Evolutionary conservation across 176 grass and related monocot species (phyloP).

Genomic region (Rhynchospora pubera): DNA sequence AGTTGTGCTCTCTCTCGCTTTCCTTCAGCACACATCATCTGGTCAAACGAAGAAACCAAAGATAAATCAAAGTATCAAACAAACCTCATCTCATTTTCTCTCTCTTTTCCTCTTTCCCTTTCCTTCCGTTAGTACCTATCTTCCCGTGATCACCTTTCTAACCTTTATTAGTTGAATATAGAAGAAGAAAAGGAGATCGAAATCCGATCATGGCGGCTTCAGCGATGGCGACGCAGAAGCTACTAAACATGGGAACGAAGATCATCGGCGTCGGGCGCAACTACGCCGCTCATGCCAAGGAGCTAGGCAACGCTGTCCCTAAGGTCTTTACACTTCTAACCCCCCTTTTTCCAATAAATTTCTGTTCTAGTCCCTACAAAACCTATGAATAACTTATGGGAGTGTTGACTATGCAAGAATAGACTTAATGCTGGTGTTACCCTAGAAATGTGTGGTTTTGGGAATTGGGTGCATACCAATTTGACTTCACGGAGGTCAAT

Average conservation of each 20-base stretch:
- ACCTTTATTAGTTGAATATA: too few species aligned
- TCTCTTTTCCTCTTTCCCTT: background rate
- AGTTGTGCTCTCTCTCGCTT: background rate
- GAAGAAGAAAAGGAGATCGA: too few species aligned
- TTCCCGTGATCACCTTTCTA: background rate
- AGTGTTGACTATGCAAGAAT: background rate
- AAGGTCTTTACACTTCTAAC: conserved; percentile 33
- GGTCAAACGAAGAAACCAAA: background rate
- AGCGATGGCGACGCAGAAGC: conserved; percentile 42
- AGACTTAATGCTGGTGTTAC: background rate
- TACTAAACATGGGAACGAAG: conserved; percentile 68
- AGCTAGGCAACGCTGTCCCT: conserved; percentile 81
- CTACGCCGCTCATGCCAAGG: conserved; percentile 76
- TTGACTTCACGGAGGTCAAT: background rate
- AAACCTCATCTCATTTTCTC: background rate
- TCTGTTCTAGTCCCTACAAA: background rate
- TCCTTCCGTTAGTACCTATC: background rate
- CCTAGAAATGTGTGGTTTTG: background rate
- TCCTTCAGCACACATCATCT: background rate
- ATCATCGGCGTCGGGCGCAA: conserved; percentile 79
- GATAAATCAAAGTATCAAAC: background rate
- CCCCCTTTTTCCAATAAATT: background rate
- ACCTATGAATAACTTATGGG: background rate
- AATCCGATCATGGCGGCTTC: conserved; percentile 29
- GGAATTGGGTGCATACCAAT: too few species aligned